Percentiles rank a stretch among this genome's conserved stretches.
Conservation (phyloP, 2,329 filamentous ascomycete genomes). For the Botrytis hyacinthi region DNA sequence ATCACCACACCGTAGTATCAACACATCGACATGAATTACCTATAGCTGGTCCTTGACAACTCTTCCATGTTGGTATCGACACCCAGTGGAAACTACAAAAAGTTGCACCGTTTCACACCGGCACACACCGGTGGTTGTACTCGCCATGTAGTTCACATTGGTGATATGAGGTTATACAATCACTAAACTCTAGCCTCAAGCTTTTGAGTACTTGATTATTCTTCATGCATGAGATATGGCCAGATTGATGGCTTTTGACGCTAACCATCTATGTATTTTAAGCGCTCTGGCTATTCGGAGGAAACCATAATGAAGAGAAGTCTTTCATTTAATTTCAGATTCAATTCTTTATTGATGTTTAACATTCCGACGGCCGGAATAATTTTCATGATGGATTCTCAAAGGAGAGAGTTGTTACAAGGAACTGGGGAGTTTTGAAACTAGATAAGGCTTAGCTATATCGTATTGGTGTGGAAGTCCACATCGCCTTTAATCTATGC, state of each 20-base stretch:
- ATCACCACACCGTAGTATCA: background rate
- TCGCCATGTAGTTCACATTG: background rate
- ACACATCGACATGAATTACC: too few species aligned
- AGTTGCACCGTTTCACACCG: background rate
- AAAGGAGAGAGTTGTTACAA: background rate
- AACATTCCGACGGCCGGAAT: too few species aligned
- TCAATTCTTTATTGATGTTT: background rate
- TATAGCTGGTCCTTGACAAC: background rate
- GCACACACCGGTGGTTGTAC: background rate
- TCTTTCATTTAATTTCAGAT: background rate
- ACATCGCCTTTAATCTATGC: background rate
- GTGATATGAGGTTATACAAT: background rate
- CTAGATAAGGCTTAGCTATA: background rate
- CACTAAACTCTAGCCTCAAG: background rate
- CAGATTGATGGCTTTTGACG: too few species aligned
- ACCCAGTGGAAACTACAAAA: background rate
- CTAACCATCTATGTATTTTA: background rate
- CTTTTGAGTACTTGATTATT: background rate
- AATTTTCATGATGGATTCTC: background rate
- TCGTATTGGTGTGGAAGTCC: background rate
- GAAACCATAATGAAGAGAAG: background rate
- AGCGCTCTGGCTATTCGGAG: background rate
- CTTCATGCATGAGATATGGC: background rate
- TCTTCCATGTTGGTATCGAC: background rate
- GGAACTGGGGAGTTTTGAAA: too few species aligned